phyloP scores from a whole-genome alignment of 2,329 filamentous ascomycete species.

The Beauveria sp. region DNA sequence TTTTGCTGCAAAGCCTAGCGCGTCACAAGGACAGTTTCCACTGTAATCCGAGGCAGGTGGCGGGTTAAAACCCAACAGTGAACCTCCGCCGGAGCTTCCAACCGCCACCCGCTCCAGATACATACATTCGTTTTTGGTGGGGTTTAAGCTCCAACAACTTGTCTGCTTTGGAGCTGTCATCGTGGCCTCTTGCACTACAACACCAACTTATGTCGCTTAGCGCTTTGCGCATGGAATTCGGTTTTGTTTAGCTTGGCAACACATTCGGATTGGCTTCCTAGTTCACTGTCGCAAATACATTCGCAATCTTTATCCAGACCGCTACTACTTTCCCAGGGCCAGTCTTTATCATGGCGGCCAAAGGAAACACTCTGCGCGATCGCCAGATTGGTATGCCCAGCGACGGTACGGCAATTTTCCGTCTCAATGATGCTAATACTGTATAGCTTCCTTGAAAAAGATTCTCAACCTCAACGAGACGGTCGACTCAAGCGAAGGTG shows the following conservation, averaged over 20 bases:
- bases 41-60: too few relatives aligned
- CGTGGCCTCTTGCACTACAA: slow-evolving; percentile 11
- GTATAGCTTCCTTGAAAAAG: slow-evolving; percentile 79
- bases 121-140: not conserved
- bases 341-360: slow-evolving; percentile 33
- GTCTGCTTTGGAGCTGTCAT: slow-evolving; percentile 5
- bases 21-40: too few relatives aligned
- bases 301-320: not conserved
- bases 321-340: not conserved
- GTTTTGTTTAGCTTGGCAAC: not conserved
- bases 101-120: not conserved
- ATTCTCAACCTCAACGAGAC: slow-evolving; percentile 91
- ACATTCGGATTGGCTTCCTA: not conserved
- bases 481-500: slow-evolving; percentile 48
- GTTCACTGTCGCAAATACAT: not conserved
- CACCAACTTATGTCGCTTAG: slow-evolving; percentile 1
- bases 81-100: not conserved
- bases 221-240: not conserved
- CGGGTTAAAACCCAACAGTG: too few relatives aligned
- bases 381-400: slow-evolving; percentile 38
- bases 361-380: slow-evolving; percentile 40
- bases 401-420: not conserved
- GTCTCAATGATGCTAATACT: slow-evolving; percentile 3
- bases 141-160: slow-evolving; percentile 10
- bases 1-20: not conserved